Percentiles rank a stretch among this genome's conserved stretches.
These are phyloP conservation scores for Candida insectorum DNA, from an alignment of 805 yeast genomes.

Conservation along the genomic window DNA sequence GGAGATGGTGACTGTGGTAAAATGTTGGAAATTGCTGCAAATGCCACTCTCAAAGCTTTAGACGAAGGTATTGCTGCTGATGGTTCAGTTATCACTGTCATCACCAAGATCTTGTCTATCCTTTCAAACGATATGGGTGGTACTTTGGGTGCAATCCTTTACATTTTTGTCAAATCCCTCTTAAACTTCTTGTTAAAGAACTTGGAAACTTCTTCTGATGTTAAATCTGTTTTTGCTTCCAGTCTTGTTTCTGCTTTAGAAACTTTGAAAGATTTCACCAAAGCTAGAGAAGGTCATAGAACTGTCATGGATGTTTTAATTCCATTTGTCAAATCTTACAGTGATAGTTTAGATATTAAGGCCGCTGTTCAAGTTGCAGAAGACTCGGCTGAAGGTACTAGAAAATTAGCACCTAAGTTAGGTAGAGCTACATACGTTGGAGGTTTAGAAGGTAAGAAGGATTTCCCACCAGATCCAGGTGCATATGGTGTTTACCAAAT, in stretches of 20 bases:
- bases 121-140: slow-evolving; percentile 38
- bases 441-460: slow-evolving; percentile 18
- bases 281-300: slow-evolving; percentile 36
- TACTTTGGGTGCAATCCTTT: slow-evolving; percentile 34
- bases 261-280: slow-evolving; percentile 28
- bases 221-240: slow-evolving; percentile 15
- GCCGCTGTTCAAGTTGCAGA: slow-evolving; percentile 24
- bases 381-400: slow-evolving; percentile 32
- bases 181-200: slow-evolving; percentile 15
- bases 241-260: slow-evolving; percentile 23
- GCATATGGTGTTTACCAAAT: slow-evolving; percentile 37
- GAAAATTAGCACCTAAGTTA: slow-evolving; percentile 28
- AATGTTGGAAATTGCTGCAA: slow-evolving; percentile 32
- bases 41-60: slow-evolving; percentile 21
- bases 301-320: slow-evolving; percentile 40
- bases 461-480: slow-evolving; percentile 40
- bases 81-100: slow-evolving; percentile 22
- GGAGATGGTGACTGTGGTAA: slow-evolving; percentile 46
- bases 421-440: slow-evolving; percentile 40
- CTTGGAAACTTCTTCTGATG: slow-evolving; percentile 7
- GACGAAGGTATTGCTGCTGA: slow-evolving; percentile 14
- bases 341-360: slow-evolving; percentile 16
- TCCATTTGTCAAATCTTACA: slow-evolving; percentile 26
- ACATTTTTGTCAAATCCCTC: slow-evolving; percentile 26
- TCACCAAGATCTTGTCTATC: slow-evolving; percentile 22